phyloP scores from a whole-genome alignment of 805 yeast species.

The Metschnikowia kunwiensis region DNA sequence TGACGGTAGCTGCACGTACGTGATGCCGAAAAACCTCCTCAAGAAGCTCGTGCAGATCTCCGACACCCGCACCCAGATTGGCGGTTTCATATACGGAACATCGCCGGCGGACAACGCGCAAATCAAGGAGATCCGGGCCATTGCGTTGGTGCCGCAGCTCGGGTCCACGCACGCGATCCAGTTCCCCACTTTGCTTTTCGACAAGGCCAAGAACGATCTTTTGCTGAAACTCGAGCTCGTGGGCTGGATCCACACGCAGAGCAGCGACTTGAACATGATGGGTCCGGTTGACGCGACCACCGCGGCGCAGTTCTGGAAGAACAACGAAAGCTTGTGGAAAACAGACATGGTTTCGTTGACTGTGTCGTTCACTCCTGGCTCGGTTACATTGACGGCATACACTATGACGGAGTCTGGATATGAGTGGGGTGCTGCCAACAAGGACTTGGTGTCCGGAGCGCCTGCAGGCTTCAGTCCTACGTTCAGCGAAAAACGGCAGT shows the following conservation, averaged over 20 bases:
- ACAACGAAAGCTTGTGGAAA: slow-evolving; percentile 37
- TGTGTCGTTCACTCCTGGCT: slow-evolving; percentile 78
- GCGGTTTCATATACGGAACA: slow-evolving; percentile 75
- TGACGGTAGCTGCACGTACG: slow-evolving; percentile 59
- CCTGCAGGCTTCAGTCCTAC: slow-evolving; percentile 66
- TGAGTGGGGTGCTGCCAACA: slow-evolving; percentile 71
- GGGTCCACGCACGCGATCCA: slow-evolving; percentile 69
- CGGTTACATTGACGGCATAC: slow-evolving; percentile 71
- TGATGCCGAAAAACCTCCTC: slow-evolving; percentile 79
- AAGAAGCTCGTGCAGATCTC: slow-evolving; percentile 75
- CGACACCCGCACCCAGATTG: slow-evolving; percentile 79
- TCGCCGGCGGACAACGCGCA: slow-evolving; percentile 69
- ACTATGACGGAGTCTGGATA: slow-evolving; percentile 61
- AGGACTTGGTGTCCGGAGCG: slow-evolving; percentile 49
- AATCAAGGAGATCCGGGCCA: slow-evolving; percentile 72
- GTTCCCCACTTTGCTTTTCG: slow-evolving; percentile 49
- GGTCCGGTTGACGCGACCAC: slow-evolving; percentile 69
- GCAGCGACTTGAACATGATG: slow-evolving; percentile 59
- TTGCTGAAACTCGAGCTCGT: slow-evolving; percentile 61
- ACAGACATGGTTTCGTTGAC: slow-evolving; percentile 52
- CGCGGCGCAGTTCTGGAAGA: slow-evolving; percentile 44
- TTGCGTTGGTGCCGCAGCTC: slow-evolving; percentile 84
- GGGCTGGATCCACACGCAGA: slow-evolving; percentile 94
- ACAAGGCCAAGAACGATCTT: slow-evolving; percentile 31
- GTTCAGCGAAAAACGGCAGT: slow-evolving; percentile 62